These are phyloP conservation scores for Geotrichum candidum DNA, from an alignment of 1,139 yeast species.

Conservation along the genomic window DNA sequence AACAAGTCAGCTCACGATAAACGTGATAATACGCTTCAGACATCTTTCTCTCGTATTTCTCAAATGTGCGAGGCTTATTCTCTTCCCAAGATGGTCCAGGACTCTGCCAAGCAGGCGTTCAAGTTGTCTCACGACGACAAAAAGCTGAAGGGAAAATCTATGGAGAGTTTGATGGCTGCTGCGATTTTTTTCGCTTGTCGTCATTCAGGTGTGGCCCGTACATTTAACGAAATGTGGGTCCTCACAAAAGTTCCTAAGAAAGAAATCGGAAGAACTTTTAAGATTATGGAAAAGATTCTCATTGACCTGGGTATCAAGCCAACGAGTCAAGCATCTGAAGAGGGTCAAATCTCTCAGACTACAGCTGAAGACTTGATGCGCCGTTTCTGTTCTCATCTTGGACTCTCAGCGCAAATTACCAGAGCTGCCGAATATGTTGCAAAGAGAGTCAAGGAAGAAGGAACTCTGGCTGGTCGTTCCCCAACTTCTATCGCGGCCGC, in stretches of 20 bases:
- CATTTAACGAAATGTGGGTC: slow-evolving; percentile 94
- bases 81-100: slow-evolving; percentile 89
- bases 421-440: slow-evolving; percentile 93
- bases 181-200: slow-evolving; percentile 92
- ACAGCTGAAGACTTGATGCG: slow-evolving; percentile 83
- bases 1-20: slow-evolving; percentile 77
- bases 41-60: slow-evolving; percentile 85
- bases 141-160: slow-evolving; percentile 81
- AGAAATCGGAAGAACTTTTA: slow-evolving; percentile 75
- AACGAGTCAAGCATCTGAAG: slow-evolving; percentile 28
- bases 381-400: slow-evolving; percentile 92
- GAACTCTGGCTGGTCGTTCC: slow-evolving; percentile 92
- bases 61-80: slow-evolving; percentile 97
- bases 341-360: slow-evolving; percentile 71
- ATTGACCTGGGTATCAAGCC: slow-evolving; percentile 31
- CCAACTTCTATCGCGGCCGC: slow-evolving; percentile 98
- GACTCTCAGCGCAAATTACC: slow-evolving; percentile 75
- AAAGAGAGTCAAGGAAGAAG: slow-evolving; percentile 79
- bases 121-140: slow-evolving; percentile 86
- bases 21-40: slow-evolving; percentile 78
- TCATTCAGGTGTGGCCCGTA: slow-evolving; percentile 88
- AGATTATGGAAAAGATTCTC: slow-evolving; percentile 70
- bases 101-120: slow-evolving; percentile 94
- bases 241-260: slow-evolving; percentile 88
- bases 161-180: slow-evolving; percentile 94